Percentiles rank a stretch among this genome's conserved stretches.
phyloP scores from a whole-genome alignment of 306 rosid species.

The Glycine soja region DNA sequence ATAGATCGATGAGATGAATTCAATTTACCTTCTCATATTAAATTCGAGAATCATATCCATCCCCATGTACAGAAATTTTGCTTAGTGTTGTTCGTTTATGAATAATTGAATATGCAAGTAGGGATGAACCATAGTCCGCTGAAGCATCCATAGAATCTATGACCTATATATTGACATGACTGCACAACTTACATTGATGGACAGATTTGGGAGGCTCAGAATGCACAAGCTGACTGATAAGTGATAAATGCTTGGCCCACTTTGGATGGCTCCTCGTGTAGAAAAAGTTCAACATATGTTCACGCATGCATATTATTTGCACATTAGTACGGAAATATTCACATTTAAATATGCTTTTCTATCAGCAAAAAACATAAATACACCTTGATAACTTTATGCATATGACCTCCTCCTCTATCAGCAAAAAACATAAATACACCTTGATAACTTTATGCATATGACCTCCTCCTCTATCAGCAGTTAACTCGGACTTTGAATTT shows the following conservation, averaged over 20 bases:
- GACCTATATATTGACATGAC: background rate
- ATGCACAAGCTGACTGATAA: background rate
- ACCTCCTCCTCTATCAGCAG: background rate
- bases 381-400: background rate
- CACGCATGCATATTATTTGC: background rate
- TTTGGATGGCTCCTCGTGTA: slow-evolving; percentile 32
- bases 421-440: background rate
- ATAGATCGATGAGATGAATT: too few species aligned
- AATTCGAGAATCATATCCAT: too few species aligned
- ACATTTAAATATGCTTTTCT: slow-evolving; percentile 3
- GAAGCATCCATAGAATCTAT: slow-evolving; percentile 11
- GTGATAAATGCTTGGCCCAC: slow-evolving; percentile 37
- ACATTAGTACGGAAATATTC: background rate
- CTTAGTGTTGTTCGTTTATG: background rate
- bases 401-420: background rate
- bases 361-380: background rate
- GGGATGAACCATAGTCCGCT: background rate
- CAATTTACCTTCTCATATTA: too few species aligned
- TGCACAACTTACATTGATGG: background rate
- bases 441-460: background rate
- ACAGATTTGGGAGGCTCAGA: slow-evolving; percentile 1
- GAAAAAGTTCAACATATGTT: slow-evolving; percentile 22
- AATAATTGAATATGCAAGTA: background rate
- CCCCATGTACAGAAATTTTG: background rate
- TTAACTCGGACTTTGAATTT: background rate